These are phyloP conservation scores for Ilex asprella DNA, from an alignment of 257 asterid genomes.

Conservation along the genomic window DNA sequence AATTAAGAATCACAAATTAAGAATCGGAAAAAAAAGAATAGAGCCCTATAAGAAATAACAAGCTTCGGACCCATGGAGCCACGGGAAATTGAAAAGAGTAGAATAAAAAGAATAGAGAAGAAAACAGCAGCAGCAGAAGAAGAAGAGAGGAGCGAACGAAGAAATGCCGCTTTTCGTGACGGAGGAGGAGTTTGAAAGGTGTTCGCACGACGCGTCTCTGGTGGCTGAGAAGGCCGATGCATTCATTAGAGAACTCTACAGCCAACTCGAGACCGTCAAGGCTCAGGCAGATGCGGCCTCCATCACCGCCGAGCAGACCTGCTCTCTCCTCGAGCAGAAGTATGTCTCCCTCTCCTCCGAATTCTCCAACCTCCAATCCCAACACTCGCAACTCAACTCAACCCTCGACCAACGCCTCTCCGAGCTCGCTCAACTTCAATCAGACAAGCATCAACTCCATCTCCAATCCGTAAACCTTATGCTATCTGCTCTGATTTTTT, in stretches of 20 bases:
- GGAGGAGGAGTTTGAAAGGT: slow-evolving; percentile 61
- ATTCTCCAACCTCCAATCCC: slow-evolving; percentile 45
- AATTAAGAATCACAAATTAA: too few species aligned
- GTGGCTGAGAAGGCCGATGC: slow-evolving; percentile 86
- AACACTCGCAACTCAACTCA: slow-evolving; percentile 34
- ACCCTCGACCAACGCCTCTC: slow-evolving; percentile 44
- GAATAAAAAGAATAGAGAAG: too few species aligned
- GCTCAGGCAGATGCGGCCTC: slow-evolving; percentile 88
- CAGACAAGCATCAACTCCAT: slow-evolving; percentile 51
- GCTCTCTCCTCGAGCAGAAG: slow-evolving; percentile 77
- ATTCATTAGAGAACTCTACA: slow-evolving; percentile 53
- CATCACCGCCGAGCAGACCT: slow-evolving; percentile 83
- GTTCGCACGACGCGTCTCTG: slow-evolving; percentile 45
- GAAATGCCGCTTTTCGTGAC: slow-evolving; percentile 81
- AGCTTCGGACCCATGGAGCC: too few species aligned
- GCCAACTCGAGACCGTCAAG: slow-evolving; percentile 63
- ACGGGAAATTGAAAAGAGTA: too few species aligned
- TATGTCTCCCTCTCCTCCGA: slow-evolving; percentile 65
- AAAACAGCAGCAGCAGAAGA: too few species aligned
- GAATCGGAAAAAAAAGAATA: too few species aligned
- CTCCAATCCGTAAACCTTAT: slow-evolving; percentile 47
- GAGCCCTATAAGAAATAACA: too few species aligned
- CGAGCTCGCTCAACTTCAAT: slow-evolving; percentile 41
- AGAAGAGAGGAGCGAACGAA: not conserved
- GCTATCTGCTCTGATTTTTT: slow-evolving; percentile 3